Base-by-base conservation (phyloP, 1,284 basidiomycete genomes). In the Heliocybe sulcata region DNA sequence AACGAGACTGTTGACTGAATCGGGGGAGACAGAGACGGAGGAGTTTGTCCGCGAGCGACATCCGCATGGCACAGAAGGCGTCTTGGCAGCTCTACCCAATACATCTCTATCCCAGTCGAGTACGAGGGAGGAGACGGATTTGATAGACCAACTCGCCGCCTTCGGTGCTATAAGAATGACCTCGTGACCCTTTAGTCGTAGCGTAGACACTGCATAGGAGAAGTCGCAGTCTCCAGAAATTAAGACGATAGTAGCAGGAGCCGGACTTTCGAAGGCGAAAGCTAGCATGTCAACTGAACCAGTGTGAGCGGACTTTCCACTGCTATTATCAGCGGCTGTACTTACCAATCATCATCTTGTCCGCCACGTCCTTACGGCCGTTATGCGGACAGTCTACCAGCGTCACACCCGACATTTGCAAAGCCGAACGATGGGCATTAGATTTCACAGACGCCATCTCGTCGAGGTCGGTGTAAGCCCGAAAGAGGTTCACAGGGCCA, bases 341-440 rank as follows among this genome's bases (percentile, higher is more conserved):
- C 66, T 45, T 56, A 67, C 67, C 63, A 38, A 67, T 62, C 64
- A 77, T 72, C 67, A 73, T 74, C 59, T 76, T 75, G 57, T 72
- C 69, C 11, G 67, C 69, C 2, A 72, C 71, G 51, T 74, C 72
- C 55, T 74, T 74, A 29, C 68, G 64, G 4, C 72, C 73, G 58
- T 71, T 69, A 51, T 72, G 68, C 1, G 74, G 74, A 58, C 75
- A 77, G 57, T 79, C 74, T 12, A 72, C 70, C n/a, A 72, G 54
- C 4, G 68, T 66, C 2, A 73, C 67, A 10, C 71, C 72, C 45
- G 69, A 71, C 10, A 67, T 66, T 23, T 71, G 69, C 20, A 31
- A 29, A 14, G 12, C 79, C 1, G 77, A 85, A 60, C 73, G 79
- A 52, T 77, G 72, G 23, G 29, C 77, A 6, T 77, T 71, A 45